Percentiles rank a stretch among this genome's conserved stretches.
phyloP scores from a whole-genome alignment of 225 moss, liverwort and hornwort genomes.

The Thuidium tamariscinum region DNA sequence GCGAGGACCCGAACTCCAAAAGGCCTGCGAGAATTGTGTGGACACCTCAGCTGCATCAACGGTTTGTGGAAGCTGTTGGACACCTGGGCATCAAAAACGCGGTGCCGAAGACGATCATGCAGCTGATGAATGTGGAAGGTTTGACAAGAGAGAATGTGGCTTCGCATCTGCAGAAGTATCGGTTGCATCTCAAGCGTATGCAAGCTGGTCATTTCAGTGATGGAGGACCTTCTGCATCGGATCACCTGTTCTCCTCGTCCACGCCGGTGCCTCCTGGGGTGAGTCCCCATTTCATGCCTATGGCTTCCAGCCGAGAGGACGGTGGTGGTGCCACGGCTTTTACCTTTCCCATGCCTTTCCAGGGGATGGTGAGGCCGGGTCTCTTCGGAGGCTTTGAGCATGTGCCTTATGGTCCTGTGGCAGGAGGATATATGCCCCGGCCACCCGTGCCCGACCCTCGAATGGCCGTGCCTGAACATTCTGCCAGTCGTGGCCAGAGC shows the following conservation, averaged over 20 bases:
- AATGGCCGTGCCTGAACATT: slow-evolving; percentile 17
- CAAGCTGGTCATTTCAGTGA: slow-evolving; percentile 62
- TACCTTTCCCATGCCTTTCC: slow-evolving; percentile 38
- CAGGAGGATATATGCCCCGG: slow-evolving; percentile 43
- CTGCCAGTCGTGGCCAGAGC: slow-evolving; percentile 2
- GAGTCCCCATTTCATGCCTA: slow-evolving; percentile 45
- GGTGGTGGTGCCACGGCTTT: slow-evolving; percentile 29
- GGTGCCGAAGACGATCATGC: slow-evolving; percentile 94
- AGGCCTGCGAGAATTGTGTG: slow-evolving; percentile 62
- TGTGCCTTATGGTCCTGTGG: slow-evolving; percentile 42
- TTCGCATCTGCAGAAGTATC: slow-evolving; percentile 85
- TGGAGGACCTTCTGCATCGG: slow-evolving; percentile 54
- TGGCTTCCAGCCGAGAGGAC: slow-evolving; percentile 42
- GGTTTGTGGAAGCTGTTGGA: slow-evolving; percentile 90
- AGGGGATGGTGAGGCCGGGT: slow-evolving; percentile 31
- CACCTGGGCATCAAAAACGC: slow-evolving; percentile 89
- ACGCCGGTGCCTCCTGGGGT: slow-evolving; percentile 31
- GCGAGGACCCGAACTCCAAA: slow-evolving; percentile 45
- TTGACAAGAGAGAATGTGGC: slow-evolving; percentile 92
- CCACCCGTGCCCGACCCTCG: slow-evolving; percentile 36
- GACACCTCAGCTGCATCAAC: slow-evolving; percentile 87
- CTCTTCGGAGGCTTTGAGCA: slow-evolving; percentile 60
- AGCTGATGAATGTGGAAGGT: slow-evolving; percentile 98
- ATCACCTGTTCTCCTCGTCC: slow-evolving; percentile 72
- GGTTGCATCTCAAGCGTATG: slow-evolving; percentile 88